Base-by-base conservation (phyloP, 768 basidiomycete species). In the Neoboletus subvelutipes region DNA sequence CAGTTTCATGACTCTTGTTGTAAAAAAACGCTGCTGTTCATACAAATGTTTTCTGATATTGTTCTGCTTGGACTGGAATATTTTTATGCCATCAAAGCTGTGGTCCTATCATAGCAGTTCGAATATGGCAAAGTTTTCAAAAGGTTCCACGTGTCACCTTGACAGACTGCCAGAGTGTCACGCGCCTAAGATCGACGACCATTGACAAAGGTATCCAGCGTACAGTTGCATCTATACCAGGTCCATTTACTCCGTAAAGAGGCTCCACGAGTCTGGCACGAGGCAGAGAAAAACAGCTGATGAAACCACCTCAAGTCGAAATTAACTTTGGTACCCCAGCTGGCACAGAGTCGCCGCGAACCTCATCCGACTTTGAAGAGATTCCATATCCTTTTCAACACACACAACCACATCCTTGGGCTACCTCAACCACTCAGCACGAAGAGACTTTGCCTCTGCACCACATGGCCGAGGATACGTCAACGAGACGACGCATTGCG, bases 291-390 rank as follows among this genome's bases (percentile, higher is more conserved):
- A 59, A 56, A 45, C 58, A 72, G 78, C 78, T 74, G 71, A 85
- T 86, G 83, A 78, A 76, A 75, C 83, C 84, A 55, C 64, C 82
- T 66, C 83, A 87, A 70, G 78, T 90, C 63, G 79, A 85, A 66
- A 79, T 92, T 60, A 84, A 89, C 69, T 81, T 92, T 72, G 86
- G 84, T 68, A 74, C 81, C 59, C 78, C 80, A 57, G 76, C 78
- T 61, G 79, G 80, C 65, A 72, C 73, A 17, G 34, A 36, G 52
- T 73, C 78, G 43, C 71, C 77, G 43, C 77, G 77, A 66, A 76
- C 80, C 49, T 84, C 84, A 54, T 82, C 81, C 63, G 88, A 90
- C 63, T 90, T 88, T 71, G 87, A 90, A 73, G 80, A 90, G 67
- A 75, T 89, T 57, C 70, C 79, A 15, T 82, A 90, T 58, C 87